Base-by-base conservation (phyloP, 2,329 filamentous ascomycete species). In the Fusarium mexicanum region DNA sequence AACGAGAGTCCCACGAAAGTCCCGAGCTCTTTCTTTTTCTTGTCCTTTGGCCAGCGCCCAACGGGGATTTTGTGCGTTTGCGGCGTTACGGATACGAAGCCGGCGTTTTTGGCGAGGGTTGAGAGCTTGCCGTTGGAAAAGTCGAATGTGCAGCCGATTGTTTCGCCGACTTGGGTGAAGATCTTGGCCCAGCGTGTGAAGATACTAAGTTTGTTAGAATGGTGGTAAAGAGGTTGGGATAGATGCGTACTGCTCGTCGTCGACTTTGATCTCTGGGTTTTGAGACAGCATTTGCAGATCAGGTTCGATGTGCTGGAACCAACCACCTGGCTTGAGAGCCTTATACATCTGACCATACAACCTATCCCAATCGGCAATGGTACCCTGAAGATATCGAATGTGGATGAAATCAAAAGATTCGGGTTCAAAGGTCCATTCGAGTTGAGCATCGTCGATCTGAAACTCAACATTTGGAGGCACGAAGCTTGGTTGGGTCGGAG, bases 401-500 rank as follows among this genome's bases (percentile, higher is more conserved):
- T 83, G 81, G 29, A 83, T 78, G 33, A 79, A 82, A 55, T 83
- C 81, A 31, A 79, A 77, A 0, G 78, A 74, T 3, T 77, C 69
- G 0, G 73, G 71, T 16, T 78, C 69, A 40, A 76, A 79, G 0
- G 88, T 83, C 89, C 90, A 91, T 2, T 79, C 76, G 6, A 69
- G 59, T 26, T 80, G 74, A 14, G 76, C 78, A 40, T 84, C 81
- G 18, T 84, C 83, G 22, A 85, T 80, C 22, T 83, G 77, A 54
- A 84, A 84, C 8, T 75, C 72, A 10, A 82, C 58, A n/a, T 84
- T 84, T 6, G 83, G 82, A 0, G 82, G 80, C 2, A 79, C 70
- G n/a, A 75, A 79, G 7, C 51, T 59, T 10, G 76, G 76, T 0
- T 77, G 76, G 2, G 67, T 76, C 3, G 76, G 74, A 0, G 76